phyloP scores from a whole-genome alignment of 2,329 filamentous ascomycete species.

The Trichothecium roseum region DNA sequence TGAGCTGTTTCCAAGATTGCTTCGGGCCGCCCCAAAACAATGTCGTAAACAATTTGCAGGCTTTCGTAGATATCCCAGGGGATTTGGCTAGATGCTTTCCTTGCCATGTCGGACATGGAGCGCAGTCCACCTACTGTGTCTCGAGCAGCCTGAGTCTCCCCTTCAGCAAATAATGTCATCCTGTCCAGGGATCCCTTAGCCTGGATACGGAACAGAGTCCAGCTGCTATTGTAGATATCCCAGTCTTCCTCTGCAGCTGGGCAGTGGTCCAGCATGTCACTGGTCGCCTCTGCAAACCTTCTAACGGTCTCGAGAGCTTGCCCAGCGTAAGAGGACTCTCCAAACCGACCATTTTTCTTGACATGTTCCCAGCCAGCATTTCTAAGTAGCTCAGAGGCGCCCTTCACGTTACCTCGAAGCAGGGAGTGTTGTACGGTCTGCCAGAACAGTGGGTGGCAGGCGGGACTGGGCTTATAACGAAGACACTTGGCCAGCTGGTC shows the following conservation, averaged over 20 bases:
- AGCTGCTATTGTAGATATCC: constrained; percentile 73
- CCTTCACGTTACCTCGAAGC: constrained; percentile 62
- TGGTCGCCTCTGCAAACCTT: constrained; percentile 57
- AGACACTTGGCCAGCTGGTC: constrained; percentile 57
- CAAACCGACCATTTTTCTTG: constrained; percentile 49
- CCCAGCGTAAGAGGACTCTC: constrained; percentile 60
- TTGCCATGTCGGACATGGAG: constrained; percentile 49
- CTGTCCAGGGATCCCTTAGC: constrained; percentile 59
- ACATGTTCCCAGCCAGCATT: constrained; percentile 73
- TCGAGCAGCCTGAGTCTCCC: constrained; percentile 40
- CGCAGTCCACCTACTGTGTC: constrained; percentile 20
- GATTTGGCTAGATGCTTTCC: constrained; percentile 76
- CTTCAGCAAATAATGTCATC: constrained; percentile 71
- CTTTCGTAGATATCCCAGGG: constrained; percentile 88
- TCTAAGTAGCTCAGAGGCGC: constrained; percentile 57
- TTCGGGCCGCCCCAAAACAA: constrained; percentile 64
- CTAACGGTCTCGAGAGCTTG: constrained; percentile 70
- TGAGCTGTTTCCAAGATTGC: constrained; percentile 69
- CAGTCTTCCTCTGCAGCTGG: constrained; percentile 64
- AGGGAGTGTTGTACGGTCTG: constrained; percentile 66
- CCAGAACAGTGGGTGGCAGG: constrained; percentile 74
- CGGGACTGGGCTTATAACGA: constrained; percentile 58
- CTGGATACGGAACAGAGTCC: constrained; percentile 73
- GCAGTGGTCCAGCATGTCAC: constrained; percentile 61
- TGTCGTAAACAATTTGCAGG: constrained; percentile 68